Evolutionary conservation across 2,329 filamentous ascomycete species (phyloP), one percentile per base, ranked within the genome.

Genomic region (Sclerotinia sclerotiorum): DNA sequence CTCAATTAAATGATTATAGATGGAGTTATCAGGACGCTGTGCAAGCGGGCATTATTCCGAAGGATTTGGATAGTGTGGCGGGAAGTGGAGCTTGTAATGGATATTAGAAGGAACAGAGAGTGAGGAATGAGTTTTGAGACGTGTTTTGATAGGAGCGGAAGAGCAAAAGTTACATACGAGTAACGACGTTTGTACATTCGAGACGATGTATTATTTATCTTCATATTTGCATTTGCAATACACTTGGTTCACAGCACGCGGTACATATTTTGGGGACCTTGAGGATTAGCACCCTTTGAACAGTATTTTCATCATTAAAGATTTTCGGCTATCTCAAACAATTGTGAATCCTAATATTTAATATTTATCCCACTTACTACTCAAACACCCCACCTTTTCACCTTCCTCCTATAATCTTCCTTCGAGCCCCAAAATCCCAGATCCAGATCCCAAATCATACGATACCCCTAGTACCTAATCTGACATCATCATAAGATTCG

Each of bases 11-110:
- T 48, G 82, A 84, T 71, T 84, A 80, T 77, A 75, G 82, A 29
- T 85, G 83, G 83, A 81, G 81, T 70, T 85, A 85, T 72, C 76
- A 80, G 74, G 71, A 74, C 70, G 81, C 79, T 48, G 78, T 80
- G 29, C 72, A 73, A 15, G 79, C 79, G 5, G 80, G 80, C 11
- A 79, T 81, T 11, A 81, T 81, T 65, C 78, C 79, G 6, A 69
- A 56, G 46, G 67, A 69, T 54, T 66, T 69, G 46, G 27, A 69
- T 48, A 66, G 29, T 39, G 49, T 67, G 24, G 65, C 65, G 1
- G 65, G 65, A 3, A 67, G 56, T 32, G 56, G 48, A 8, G 65
- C 56, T 67, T 67, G 65, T 21, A 35, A 52, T 54, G 56, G 55
- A 3, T 55, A 21, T 27, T 49, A 61, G 32, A n/a, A 19, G 24